A percentile compares a stretch with the other conserved stretches of the same genome.
Evolutionary conservation across 2,329 filamentous ascomycete genomes (phyloP).

Genomic region (Aspergillaceae sp.): DNA sequence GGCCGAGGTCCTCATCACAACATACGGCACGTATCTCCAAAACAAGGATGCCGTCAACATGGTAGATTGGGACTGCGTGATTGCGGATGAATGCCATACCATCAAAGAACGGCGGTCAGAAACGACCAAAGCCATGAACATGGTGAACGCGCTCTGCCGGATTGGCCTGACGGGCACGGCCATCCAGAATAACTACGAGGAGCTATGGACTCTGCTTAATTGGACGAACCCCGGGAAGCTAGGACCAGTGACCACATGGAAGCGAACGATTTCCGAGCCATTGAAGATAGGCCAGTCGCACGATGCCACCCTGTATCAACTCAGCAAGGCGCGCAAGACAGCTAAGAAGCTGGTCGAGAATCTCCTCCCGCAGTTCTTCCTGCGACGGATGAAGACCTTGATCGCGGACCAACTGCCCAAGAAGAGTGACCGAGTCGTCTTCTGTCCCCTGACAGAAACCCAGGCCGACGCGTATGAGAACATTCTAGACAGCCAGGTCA

Average conservation of each 20-base stretch:
- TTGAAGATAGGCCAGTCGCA: constrained; percentile 85
- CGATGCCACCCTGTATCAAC: constrained; percentile 73
- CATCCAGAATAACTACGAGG: constrained; percentile 96
- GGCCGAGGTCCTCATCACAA: constrained; percentile 87
- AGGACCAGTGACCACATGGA: constrained; percentile 66
- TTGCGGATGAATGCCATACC: constrained; percentile 87
- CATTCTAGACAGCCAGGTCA: constrained; percentile 63
- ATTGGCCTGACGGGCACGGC: constrained; percentile 92
- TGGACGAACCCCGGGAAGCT: constrained; percentile 83
- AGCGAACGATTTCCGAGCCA: constrained; percentile 64
- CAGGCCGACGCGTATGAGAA: constrained; percentile 78
- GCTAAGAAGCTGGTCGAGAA: constrained; percentile 80
- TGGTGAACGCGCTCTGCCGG: constrained; percentile 82
- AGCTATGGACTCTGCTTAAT: constrained; percentile 90
- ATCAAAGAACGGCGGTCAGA: constrained; percentile 74
- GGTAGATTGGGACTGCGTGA: constrained; percentile 83
- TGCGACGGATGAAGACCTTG: constrained; percentile 84
- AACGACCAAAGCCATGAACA: constrained; percentile 77
- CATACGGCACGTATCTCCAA: constrained; percentile 77
- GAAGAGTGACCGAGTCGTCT: constrained; percentile 90
- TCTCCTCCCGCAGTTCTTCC: constrained; percentile 78
- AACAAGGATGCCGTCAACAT: constrained; percentile 72
- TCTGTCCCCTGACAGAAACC: constrained; percentile 77
- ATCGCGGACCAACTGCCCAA: constrained; percentile 89
- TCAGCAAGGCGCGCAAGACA: constrained; percentile 70